Evolutionary conservation across 257 asterid genomes (phyloP).

Genomic region (Salvia splendens): DNA sequence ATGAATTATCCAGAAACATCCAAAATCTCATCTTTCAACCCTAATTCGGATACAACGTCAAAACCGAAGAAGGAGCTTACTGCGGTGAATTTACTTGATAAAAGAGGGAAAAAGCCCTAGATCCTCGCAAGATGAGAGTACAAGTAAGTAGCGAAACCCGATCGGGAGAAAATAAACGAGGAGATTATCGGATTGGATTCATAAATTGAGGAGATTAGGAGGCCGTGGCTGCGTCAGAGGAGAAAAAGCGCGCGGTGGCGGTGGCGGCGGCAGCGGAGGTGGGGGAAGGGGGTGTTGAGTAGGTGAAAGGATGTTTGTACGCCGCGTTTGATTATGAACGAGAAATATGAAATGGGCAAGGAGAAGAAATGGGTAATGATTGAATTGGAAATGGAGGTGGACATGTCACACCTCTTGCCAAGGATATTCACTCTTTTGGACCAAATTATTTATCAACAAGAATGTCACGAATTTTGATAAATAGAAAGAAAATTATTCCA

Average conservation of each 20-base stretch:
- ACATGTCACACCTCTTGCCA: slow-evolving; percentile 9
- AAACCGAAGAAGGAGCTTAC: slow-evolving; percentile 34
- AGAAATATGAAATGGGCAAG: slow-evolving; percentile 17
- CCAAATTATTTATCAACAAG: too few species aligned
- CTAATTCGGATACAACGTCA: slow-evolving; percentile 4
- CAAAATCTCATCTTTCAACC: slow-evolving; percentile 18
- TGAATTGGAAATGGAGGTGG: neutral
- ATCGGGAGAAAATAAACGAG: slow-evolving; percentile 10
- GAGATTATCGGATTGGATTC: slow-evolving; percentile 12
- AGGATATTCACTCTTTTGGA: neutral
- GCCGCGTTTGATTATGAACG: slow-evolving; percentile 14
- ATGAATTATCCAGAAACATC: slow-evolving; percentile 5
- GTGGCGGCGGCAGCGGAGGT: slow-evolving; percentile 30
- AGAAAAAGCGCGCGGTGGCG: neutral
- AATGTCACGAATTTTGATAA: too few species aligned
- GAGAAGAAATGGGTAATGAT: slow-evolving; percentile 4
- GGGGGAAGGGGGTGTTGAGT: slow-evolving; percentile 27
- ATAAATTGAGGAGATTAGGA: slow-evolving; percentile 17
- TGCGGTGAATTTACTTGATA: slow-evolving; percentile 26
- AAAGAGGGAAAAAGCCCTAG: slow-evolving; percentile 28
- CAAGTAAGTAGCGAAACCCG: slow-evolving; percentile 20
- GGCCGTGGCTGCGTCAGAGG: slow-evolving; percentile 5
- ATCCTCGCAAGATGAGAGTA: slow-evolving; percentile 32
- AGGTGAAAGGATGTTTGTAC: slow-evolving; percentile 30
- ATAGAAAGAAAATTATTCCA: too few species aligned